These are phyloP conservation scores for Silene coronaria DNA, from an alignment of 179 eudicot genomes.

Conservation along the genomic window DNA sequence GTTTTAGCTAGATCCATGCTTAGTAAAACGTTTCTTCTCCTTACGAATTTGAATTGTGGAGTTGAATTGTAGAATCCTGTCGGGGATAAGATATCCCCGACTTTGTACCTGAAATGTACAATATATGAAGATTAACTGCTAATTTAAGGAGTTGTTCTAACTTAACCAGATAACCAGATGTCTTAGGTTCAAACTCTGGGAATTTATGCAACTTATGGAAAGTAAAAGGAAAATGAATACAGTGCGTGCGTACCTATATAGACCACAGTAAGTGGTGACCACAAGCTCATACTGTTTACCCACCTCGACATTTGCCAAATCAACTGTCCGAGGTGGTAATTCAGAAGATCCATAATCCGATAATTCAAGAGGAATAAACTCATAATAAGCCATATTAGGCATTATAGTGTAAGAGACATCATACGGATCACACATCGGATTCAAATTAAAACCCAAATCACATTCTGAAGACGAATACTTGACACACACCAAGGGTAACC, in stretches of 20 bases:
- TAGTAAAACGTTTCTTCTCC: conserved; percentile 55
- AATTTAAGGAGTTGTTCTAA: no score
- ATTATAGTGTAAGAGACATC: neutral
- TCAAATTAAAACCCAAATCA: neutral
- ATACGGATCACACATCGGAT: conserved; percentile 1
- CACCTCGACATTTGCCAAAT: conserved; percentile 53
- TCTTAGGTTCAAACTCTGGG: no score
- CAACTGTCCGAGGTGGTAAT: conserved; percentile 24
- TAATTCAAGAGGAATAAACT: conserved; percentile 53
- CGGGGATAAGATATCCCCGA: conserved; percentile 53
- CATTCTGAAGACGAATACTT: conserved; percentile 59
- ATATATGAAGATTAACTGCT: no score
- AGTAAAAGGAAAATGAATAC: neutral
- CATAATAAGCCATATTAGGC: conserved; percentile 71
- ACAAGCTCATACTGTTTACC: conserved; percentile 84
- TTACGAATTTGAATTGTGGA: conserved; percentile 59
- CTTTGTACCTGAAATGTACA: no score
- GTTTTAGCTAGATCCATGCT: conserved; percentile 72
- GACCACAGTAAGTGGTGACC: conserved; percentile 50
- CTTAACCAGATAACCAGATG: no score
- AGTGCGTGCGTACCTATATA: conserved; percentile 24
- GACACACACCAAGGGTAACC: conserved; percentile 35
- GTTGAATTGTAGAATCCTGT: conserved; percentile 64
- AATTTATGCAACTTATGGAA: no score
- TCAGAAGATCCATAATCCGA: neutral